Evolutionary conservation across 2,329 filamentous ascomycete species (phyloP), one percentile per base, ranked within the genome.

Genomic region (Epichloe sylvatica): DNA sequence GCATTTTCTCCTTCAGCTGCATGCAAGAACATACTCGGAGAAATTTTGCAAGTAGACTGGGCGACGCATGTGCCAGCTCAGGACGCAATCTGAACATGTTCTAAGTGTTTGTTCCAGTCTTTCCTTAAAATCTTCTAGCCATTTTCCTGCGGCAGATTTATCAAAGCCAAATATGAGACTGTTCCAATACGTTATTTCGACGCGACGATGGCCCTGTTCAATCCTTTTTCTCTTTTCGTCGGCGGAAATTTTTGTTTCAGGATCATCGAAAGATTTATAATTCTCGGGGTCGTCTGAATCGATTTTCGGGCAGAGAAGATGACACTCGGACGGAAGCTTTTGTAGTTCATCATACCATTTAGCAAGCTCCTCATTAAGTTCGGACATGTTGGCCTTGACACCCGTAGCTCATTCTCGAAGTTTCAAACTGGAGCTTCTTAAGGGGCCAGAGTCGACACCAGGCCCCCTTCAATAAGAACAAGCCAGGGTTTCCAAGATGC

Each of bases 31-130:
- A n/a, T 69, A 80, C 73, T 81, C 77, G 56, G 77, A 72, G 49
- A 88, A 70, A 45, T 76, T 70, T 52, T 80, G 77, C 34, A 86
- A 67, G 54, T 84, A 77, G 49, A 70, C 68, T 52, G 77, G 76
- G 53, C 85, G 81, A 33, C 75, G 76, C 60, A 79, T 80, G 63
- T 90, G 85, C 76, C 86, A 90, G 56, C 81, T 81, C 53, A 80
- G 74, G 47, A 86, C 81, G 61, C 85, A 90, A 47, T 77, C 72
- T 48, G 86, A 78, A 64, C 85, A 90, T 51, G 67, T 71, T 51
- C 72, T 76, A 23, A 90, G 70, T 38, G 76, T 75, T 11, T 68
- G 62, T 54, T 83, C 77, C 19, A 84, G 70, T 19, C 75, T 72
- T 5, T 65, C 59, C 47, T 70, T 74, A 58, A 86, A 84, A 54